Evolutionary conservation across 106 monocot genomes (phyloP), one percentile per base, ranked within the genome.

Genomic region (Cymbidium sinense): DNA sequence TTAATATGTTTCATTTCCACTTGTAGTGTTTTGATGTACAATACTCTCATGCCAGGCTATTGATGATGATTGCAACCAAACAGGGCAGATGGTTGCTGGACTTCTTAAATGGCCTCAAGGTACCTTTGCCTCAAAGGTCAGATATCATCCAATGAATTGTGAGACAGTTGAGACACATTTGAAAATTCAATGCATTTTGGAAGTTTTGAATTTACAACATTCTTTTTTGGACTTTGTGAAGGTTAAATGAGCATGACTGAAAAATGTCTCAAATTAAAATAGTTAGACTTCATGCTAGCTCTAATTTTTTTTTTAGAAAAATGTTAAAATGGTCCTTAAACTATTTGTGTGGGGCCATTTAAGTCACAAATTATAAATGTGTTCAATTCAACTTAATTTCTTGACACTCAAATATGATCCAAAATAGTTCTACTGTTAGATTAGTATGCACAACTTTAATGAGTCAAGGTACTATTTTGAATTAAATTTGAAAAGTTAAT

Each of bases 41-140:
- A 12, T 74, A 11, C 28, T 12, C 27, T 44, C 29, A n/a, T 50
- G 20, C 34, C 81, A 99, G 98, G 98, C 98, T n/a, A 99, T 99
- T 77, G 98, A 99, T 82, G 95, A 95, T 79, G 98, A 99, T 73
- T 95, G 98, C 83, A 99, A 99, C 74, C 98, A 99, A 87, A 99
- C 98, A 62, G 98, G 98, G 34, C 98, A 99, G 73, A 99, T 99
- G 98, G 90, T 99, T 74, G 94, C 95, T 75, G 94, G 90, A 50
- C 64, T 99, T 74, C 92, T 99, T 50, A 86, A 85, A 30, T 99
- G 98, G 98, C 89, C 94, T 67, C 98, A 99, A 80, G 98, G 92
- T 85, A 99, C 98, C 36, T 99, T 99, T 84, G 98, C 98, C 18
- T 99, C 98, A 74, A 99, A 99, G 98, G 98, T 99, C 8, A 70